Evolutionary conservation across 78 protist species (phyloP), one percentile per base, ranked within the genome.

Genomic region (Thecamonas trahens): DNA sequence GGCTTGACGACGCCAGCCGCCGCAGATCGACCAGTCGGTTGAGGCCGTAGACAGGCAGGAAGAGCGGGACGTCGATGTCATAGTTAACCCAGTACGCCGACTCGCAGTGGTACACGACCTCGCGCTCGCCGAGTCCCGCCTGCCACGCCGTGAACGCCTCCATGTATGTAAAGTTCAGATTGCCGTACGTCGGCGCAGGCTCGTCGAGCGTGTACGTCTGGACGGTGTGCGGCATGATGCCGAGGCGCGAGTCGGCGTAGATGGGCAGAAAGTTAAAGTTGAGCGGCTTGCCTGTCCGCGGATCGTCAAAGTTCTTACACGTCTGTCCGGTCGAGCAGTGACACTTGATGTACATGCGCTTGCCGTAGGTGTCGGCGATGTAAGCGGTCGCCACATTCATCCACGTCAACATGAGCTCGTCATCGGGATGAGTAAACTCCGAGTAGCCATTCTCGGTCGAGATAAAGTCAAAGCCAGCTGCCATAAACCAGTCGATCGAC

Each of bases 211-310:
- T 2, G 47, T 61, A 61, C 35, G n/a, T 3, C 47, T 61, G 65
- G 17, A 61, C 65, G 8, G 65, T 61, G 47, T 61, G 65, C 17
- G 65, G 65, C 53, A 24, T 11, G 26, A 61, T 29, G 28, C 39
- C 65, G 31, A 61, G 34, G 47, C 35, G 31, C 29, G 35, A 2
- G 47, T 24, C n/a, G 65, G 65, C 65, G 14, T n/a, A 61, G 18
- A n/a, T 24, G 20, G 65, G 65, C 39, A 61, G 47, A 13, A 31
- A 61, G 65, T 61, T 61, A 28, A 61, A 61, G 65, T 61, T 61
- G 42, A 61, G 13, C 18, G 65, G 65, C 65, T 61, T 2, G 40
- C 29, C 31, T 2, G 65, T 61, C 28, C 2, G 24, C 47, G 65
- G 65, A 28, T 61, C 65, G 53, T 6, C 14, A 40, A 22, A 31